Evolutionary conservation across 345 rosid species (phyloP).

Genomic region (Moricandia moricandioides): DNA sequence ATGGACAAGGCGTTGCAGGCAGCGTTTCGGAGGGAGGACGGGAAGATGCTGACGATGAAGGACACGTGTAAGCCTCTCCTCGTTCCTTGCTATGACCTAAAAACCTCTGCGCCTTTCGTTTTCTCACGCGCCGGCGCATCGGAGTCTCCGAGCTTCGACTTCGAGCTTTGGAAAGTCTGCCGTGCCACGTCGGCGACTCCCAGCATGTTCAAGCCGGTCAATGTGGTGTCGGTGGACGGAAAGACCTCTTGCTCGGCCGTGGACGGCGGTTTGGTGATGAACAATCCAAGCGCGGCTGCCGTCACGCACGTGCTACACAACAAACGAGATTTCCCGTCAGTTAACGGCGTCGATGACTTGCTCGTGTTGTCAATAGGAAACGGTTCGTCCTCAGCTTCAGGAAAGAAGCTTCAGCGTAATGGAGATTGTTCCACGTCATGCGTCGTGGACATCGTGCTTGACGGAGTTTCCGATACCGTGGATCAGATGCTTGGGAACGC

Average conservation of each 20-base stretch:
- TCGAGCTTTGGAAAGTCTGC: slow-evolving; percentile 87
- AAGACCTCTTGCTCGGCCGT: slow-evolving; percentile 75
- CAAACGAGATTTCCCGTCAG: slow-evolving; percentile 87
- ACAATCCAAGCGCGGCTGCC: slow-evolving; percentile 93
- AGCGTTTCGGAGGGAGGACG: slow-evolving; percentile 60
- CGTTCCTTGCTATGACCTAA: slow-evolving; percentile 92
- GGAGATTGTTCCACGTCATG: slow-evolving; percentile 71
- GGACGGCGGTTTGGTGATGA: slow-evolving; percentile 96
- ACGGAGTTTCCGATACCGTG: slow-evolving; percentile 88
- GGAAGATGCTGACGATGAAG: slow-evolving; percentile 61
- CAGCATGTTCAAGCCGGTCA: slow-evolving; percentile 72
- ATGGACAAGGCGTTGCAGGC: slow-evolving; percentile 66
- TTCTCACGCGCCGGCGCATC: slow-evolving; percentile 97
- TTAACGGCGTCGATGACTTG: slow-evolving; percentile 83
- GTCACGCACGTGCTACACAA: slow-evolving; percentile 95
- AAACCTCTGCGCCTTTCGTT: slow-evolving; percentile 90
- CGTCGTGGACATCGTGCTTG: slow-evolving; percentile 72
- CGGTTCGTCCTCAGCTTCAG: slow-evolving; percentile 43
- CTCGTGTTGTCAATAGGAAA: slow-evolving; percentile 81
- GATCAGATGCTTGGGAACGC: slow-evolving; percentile 98
- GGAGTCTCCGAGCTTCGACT: slow-evolving; percentile 85
- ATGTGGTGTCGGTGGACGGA: slow-evolving; percentile 67
- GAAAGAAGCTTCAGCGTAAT: slow-evolving; percentile 42
- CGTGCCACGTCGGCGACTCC: slow-evolving; percentile 94
- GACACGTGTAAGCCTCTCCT: slow-evolving; percentile 96